phyloP scores from a whole-genome alignment of 1,284 basidiomycete genomes.

The Paramarasmius palmivorus region DNA sequence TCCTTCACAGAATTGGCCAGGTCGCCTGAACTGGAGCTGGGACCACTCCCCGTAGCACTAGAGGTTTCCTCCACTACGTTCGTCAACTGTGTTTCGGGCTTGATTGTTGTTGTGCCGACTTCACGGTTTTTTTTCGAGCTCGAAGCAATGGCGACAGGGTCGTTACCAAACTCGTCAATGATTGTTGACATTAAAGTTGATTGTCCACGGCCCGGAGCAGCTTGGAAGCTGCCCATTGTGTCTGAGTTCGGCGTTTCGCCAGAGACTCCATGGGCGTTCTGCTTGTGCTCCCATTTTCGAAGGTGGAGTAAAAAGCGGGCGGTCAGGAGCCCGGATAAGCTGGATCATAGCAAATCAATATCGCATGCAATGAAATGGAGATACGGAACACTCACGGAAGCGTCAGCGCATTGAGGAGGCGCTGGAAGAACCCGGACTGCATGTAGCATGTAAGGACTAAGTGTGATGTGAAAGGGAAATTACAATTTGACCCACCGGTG shows the following conservation, averaged over 20 bases:
- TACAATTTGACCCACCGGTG: background rate
- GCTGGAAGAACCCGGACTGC: constrained; percentile 10
- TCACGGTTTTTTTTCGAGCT: no score
- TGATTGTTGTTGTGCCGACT: background rate
- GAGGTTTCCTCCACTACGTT: no score
- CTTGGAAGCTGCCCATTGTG: background rate
- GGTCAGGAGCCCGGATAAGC: constrained; percentile 33
- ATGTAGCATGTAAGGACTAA: background rate
- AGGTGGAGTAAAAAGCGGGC: constrained; percentile 34
- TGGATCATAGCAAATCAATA: constrained; percentile 4
- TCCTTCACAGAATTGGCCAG: no score
- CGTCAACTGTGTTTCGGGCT: no score
- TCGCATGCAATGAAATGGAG: no score
- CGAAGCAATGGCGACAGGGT: background rate
- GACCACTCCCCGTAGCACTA: no score
- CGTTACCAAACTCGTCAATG: background rate
- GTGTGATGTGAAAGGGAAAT: background rate
- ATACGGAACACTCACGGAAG: constrained; percentile 5
- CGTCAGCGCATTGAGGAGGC: constrained; percentile 10
- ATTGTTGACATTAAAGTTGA: constrained; percentile 8
- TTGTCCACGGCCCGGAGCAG: constrained; percentile 2
- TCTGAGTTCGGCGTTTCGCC: background rate
- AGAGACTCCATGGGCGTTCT: background rate
- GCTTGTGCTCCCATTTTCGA: constrained; percentile 21
- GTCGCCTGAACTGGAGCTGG: no score